Percentiles rank a stretch among this genome's conserved stretches.
Evolutionary conservation across 495 filamentous ascomycete species (phyloP).

Genomic region (Xylaria venustula): DNA sequence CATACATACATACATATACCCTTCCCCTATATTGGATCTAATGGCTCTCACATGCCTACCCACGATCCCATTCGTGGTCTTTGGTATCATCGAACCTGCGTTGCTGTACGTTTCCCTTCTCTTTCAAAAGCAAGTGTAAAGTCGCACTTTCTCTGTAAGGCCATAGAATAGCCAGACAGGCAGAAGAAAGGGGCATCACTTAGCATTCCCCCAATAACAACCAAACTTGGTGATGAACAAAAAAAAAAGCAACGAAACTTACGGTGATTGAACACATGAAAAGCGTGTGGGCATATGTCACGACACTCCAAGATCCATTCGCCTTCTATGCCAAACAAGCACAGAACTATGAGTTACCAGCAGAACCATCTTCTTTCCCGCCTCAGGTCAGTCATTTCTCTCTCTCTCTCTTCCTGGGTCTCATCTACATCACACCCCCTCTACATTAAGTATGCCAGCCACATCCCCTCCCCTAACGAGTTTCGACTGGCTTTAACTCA

Average conservation of each 20-base stretch:
- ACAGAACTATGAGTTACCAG: conserved; percentile 29
- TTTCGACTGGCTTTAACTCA: too few species aligned
- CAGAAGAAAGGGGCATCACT: too few species aligned
- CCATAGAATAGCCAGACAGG: too few species aligned
- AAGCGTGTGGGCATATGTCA: conserved; percentile 46
- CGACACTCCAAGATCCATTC: conserved; percentile 41
- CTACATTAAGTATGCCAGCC: too few species aligned
- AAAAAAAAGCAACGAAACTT: background rate
- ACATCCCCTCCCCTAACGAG: too few species aligned
- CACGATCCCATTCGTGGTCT: conserved; percentile 34
- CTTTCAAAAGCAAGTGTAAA: background rate
- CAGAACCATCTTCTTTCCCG: conserved; percentile 1
- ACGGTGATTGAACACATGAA: background rate
- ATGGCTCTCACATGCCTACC: conserved; percentile 31
- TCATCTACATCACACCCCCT: background rate
- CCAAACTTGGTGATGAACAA: too few species aligned
- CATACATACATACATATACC: too few species aligned
- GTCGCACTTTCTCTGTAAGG: too few species aligned
- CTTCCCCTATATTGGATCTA: background rate
- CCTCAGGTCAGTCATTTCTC: conserved; percentile 11
- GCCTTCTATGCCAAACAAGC: conserved; percentile 53
- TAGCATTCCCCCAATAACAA: too few species aligned
- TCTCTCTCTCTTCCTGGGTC: too few species aligned
- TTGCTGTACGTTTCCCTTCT: conserved; percentile 43
- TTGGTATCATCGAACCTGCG: conserved; percentile 57